phyloP scores from a whole-genome alignment of 306 rosid species.

The Pterocarpus macrocarpus region DNA sequence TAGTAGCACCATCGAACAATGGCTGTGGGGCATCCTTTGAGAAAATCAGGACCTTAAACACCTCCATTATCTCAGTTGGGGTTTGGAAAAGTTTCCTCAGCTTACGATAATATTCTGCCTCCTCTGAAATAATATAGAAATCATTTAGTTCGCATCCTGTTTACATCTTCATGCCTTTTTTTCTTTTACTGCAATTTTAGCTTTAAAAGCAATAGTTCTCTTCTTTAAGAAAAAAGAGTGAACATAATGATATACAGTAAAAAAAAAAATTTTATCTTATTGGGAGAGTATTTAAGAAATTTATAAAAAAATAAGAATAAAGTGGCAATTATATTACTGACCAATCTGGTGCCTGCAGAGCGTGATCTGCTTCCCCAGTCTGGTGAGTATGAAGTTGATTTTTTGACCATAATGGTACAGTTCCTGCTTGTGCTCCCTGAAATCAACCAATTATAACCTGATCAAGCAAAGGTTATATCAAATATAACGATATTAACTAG shows the following conservation, averaged over 20 bases:
- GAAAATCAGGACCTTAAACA: slow-evolving; percentile 40
- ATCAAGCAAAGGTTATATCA: background rate
- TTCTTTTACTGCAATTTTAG: too few relatives aligned
- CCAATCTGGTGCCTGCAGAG: slow-evolving; percentile 53
- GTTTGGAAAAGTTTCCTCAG: slow-evolving; percentile 32
- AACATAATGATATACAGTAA: too few relatives aligned
- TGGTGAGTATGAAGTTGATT: slow-evolving; percentile 53
- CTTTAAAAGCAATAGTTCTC: too few relatives aligned
- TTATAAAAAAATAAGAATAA: too few relatives aligned
- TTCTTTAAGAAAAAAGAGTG: too few relatives aligned
- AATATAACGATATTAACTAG: background rate
- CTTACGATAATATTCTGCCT: background rate
- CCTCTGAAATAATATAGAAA: slow-evolving; percentile 29
- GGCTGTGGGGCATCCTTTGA: slow-evolving; percentile 45
- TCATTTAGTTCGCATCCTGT: background rate
- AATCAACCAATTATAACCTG: background rate
- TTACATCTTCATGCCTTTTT: background rate
- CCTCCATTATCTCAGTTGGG: slow-evolving; percentile 46
- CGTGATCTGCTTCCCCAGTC: slow-evolving; percentile 49
- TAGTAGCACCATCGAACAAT: slow-evolving; percentile 57
- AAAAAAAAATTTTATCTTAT: too few relatives aligned
- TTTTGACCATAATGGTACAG: slow-evolving; percentile 55
- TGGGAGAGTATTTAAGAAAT: background rate
- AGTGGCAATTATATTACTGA: background rate
- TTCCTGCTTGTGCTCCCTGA: slow-evolving; percentile 50